These are phyloP conservation scores for Nakataea oryzae DNA, from an alignment of 2,329 filamentous ascomycete species.

Conservation along the genomic window DNA sequence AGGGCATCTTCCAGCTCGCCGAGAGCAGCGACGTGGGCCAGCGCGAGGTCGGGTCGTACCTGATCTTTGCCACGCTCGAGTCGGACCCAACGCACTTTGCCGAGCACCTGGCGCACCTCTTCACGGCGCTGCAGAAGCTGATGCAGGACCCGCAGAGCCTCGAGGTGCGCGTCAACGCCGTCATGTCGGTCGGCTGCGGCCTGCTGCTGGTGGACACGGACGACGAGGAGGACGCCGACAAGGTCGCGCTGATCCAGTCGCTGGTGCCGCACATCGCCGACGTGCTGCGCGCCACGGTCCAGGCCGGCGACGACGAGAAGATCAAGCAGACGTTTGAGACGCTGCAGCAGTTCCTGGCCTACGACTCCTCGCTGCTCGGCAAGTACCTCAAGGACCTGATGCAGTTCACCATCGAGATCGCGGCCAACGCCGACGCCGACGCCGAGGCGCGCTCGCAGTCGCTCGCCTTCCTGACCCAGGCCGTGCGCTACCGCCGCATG, in stretches of 20 bases:
- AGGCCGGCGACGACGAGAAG: slow-evolving; percentile 73
- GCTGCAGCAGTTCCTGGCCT: slow-evolving; percentile 89
- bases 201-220: slow-evolving; percentile 82
- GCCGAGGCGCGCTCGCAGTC: slow-evolving; percentile 85
- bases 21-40: slow-evolving; percentile 65
- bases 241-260: slow-evolving; percentile 64
- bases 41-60: slow-evolving; percentile 85
- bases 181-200: slow-evolving; percentile 79
- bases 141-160: slow-evolving; percentile 85
- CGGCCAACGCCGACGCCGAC: slow-evolving; percentile 63
- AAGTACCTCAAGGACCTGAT: slow-evolving; percentile 83
- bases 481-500: slow-evolving; percentile 82
- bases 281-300: slow-evolving; percentile 76
- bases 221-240: slow-evolving; percentile 71
- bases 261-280: slow-evolving; percentile 82
- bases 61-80: slow-evolving; percentile 86
- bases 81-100: slow-evolving; percentile 75
- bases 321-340: slow-evolving; percentile 89
- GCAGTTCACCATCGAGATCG: slow-evolving; percentile 86
- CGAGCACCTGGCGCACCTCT: slow-evolving; percentile 69
- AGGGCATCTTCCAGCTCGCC: slow-evolving; percentile 68
- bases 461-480: slow-evolving; percentile 87
- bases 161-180: slow-evolving; percentile 89
- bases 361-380: slow-evolving; percentile 74
- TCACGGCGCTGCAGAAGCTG: slow-evolving; percentile 74